Evolutionary conservation across 768 basidiomycete species (phyloP), one percentile per base, ranked within the genome.

Genomic region (Amanita rubescens): DNA sequence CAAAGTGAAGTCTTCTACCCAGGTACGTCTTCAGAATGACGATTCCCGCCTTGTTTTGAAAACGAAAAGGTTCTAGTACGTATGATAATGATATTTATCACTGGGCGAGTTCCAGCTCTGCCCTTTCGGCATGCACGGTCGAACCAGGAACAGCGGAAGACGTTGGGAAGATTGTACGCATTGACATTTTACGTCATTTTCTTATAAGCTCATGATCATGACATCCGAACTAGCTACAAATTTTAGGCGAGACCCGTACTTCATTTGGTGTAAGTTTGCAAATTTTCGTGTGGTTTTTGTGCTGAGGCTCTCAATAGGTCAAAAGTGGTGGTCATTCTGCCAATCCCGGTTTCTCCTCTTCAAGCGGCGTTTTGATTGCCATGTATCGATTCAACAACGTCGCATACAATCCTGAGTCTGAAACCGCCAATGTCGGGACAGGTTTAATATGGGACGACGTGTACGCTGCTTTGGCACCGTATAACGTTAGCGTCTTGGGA

Each of bases 401-500:
- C 43, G 57, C 37, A 1, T 75, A 73, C 44, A 61, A 75, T 44
- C 54, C 56, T 3, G 45, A 56, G 0, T 50, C 65, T 1, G 59
- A 66, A 35, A 72, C 67, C 0, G 71, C 61, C 1, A 60, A 45
- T 1, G 53, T 71, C 35, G 70, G 69, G 0, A 50, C 67, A 0
- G 70, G 70, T 3, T 56, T 75, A 32, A 66, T 75, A 30, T 82
- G 77, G 77, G 81, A 82, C 55, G 72, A 79, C 11, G 77, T 51
- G 0, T 81, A 80, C 51, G 62, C 63, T 11, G 71, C 70, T 2
- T 68, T 82, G 6, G 58, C 55, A 32, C 72, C 70, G 0, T 54
- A 64, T 45, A 69, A 65, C 2, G 71, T 76, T 5, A 76, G 67
- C 38, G 75, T 81, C 17, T 71, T 77, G 3, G 80, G 79, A 0